Evolutionary conservation across 1,139 yeast genomes (phyloP), one percentile per base, ranked within the genome.

Genomic region (Debaryomycetaceae sp.): DNA sequence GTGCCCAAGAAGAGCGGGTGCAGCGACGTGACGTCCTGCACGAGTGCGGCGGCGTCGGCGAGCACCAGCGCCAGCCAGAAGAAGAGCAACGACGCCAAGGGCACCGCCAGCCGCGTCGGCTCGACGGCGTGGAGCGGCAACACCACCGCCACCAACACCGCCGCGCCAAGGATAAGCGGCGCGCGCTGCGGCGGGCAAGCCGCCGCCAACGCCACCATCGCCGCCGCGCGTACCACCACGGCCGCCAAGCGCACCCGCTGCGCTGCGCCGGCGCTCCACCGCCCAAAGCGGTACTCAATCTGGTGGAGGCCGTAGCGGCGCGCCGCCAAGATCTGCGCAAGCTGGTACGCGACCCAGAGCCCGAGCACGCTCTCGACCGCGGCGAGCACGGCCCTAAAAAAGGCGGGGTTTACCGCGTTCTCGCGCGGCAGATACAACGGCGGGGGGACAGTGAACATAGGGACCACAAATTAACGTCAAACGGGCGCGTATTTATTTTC

Each of bases 91-190:
- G 56, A 43, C 12, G 57, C 58, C 31, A 46, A 44, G 1, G 64
- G 53, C 2, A 49, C 41, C 2, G 58, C 44, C 7, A 48, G 37
- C 29, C 57, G 49, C n/a, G 61, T 45, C 10, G 59, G 51, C 41
- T 65, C 71, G 6, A 56, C 34, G 3, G 54, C 27, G 30, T 61
- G 68, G 23, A 63, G 43, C 1, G 67, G 63, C 2, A 53, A 29
- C 3, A 59, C 51, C 2, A 53, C 34, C 4, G 26, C 18, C 12
- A 24, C 31, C 10, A 11, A 16, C 11, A 24, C 6, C 10, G 30
- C 36, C 23, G 35, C 19, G 15, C 24, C 15, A 6, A 21, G 19
- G n/a, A 24, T 30, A n/a, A 35, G 16, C 3, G 30, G 8, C 2
- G 27, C 23, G 19, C 38, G 42, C n/a, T n/a, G n/a, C n/a, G n/a